Base-by-base conservation (phyloP, 1,284 basidiomycete genomes). In the Austroboletus novae-zelandiae region DNA sequence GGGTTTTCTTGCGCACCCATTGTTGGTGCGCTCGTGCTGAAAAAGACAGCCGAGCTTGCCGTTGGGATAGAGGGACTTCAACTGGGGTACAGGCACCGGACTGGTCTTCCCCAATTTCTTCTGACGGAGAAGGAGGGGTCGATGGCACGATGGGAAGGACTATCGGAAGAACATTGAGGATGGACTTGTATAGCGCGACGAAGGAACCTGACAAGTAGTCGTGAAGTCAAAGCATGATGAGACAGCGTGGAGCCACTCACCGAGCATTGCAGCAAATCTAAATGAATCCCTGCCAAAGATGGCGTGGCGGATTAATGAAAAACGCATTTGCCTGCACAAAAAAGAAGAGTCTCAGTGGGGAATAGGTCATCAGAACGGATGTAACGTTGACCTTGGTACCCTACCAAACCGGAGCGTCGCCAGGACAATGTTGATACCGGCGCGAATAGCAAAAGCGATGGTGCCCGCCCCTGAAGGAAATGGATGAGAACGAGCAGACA, bases 211-310 rank as follows among this genome's bases (percentile, higher is more conserved):
- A 20, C 4, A 32, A 6, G 5, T n/a, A n/a, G 34, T 8, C 18
- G 9, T 31, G 17, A 6, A 0, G 10, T n/a, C 4, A 35, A 37
- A 20, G 9, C 9, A 15, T 34, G 17, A 5, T 18, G 18, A 46
- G 31, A 31, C n/a, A 11, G 11, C 41, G 15, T 43, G 9, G 17
- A 20, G 49, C 10, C 23, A 71, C 73, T 40, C 54, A 84, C 91
- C 91, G 30, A 96, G 74, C 90, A 94, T 94, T 0, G 84, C 82
- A 8, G 86, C 89, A 54, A 94, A 94, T 29, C 93, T 77, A 61
- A 86, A 78, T 0, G 89, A 85, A 61, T 94, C 92, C 41, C 73
- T 59, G 0, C 91, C 92, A 58, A 95, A 86, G 35, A 95, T 71
- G 0, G 91, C 91, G 68, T 80, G 84, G 2, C 84, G 79, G 41